Conservation (phyloP, 805 yeast genomes). For the Myxozyma melibiosi region DNA sequence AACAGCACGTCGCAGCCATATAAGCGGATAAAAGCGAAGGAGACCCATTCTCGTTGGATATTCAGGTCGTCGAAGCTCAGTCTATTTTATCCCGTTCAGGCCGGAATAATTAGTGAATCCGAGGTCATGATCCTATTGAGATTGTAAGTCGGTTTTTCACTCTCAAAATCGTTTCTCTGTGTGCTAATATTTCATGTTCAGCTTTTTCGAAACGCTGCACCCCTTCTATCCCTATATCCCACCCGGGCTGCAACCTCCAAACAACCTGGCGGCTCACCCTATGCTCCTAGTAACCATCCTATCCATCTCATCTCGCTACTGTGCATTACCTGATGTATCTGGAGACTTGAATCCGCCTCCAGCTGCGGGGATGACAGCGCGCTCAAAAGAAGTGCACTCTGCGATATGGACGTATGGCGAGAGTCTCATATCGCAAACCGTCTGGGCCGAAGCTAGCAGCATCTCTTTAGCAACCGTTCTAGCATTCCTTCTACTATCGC, state of each 20-base stretch:
- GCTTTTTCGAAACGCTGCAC: constrained; percentile 75
- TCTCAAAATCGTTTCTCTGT: constrained; percentile 54
- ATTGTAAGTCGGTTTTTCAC: constrained; percentile 20
- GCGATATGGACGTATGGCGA: constrained; percentile 84
- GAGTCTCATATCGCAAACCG: constrained; percentile 75
- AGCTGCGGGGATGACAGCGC: constrained; percentile 8
- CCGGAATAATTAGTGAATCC: constrained; percentile 59
- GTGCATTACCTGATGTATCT: constrained; percentile 51
- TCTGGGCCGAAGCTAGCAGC: constrained; percentile 92
- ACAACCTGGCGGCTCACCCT: constrained; percentile 73
- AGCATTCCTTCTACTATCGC: constrained; percentile 82
- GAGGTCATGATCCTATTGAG: constrained; percentile 40
- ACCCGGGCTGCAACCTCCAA: constrained; percentile 64
- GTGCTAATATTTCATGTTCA: too few species aligned
- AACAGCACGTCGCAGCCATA: neutral
- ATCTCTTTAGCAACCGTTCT: constrained; percentile 83
- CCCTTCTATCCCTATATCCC: constrained; percentile 92
- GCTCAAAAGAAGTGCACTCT: constrained; percentile 57
- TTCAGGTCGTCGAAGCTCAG: constrained; percentile 28
- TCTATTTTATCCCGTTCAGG: constrained; percentile 36
- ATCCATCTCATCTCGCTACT: constrained; percentile 79
- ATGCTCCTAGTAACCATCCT: constrained; percentile 77
- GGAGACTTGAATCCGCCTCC: constrained; percentile 21
- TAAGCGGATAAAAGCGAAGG: constrained; percentile 4
- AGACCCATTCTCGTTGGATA: constrained; percentile 23